These are phyloP conservation scores for Rosellinia necatrix DNA, from an alignment of 2,329 filamentous ascomycete species.

Conservation along the genomic window DNA sequence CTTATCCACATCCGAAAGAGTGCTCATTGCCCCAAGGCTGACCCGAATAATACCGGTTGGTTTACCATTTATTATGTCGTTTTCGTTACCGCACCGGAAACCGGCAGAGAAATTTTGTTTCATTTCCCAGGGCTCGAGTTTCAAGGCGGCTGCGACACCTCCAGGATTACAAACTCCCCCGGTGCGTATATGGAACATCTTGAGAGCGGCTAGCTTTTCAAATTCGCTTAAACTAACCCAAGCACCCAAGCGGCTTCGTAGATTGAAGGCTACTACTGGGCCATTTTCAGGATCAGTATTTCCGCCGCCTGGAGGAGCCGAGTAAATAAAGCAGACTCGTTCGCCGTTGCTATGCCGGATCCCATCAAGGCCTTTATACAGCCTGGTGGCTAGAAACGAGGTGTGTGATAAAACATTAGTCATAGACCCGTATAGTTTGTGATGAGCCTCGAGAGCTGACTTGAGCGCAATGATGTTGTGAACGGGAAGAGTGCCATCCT, in stretches of 20 bases:
- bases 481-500: slow-evolving; percentile 90
- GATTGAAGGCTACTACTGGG: slow-evolving; percentile 82
- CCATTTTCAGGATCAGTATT: slow-evolving; percentile 56
- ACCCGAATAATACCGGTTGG: slow-evolving; percentile 85
- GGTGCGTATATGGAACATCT: slow-evolving; percentile 81
- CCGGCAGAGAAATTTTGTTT: slow-evolving; percentile 82
- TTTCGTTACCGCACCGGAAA: slow-evolving; percentile 80
- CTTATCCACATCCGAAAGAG: slow-evolving; percentile 69
- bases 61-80: slow-evolving; percentile 81
- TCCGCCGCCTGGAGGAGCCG: slow-evolving; percentile 41
- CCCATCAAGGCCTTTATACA: slow-evolving; percentile 62
- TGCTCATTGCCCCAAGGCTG: slow-evolving; percentile 92
- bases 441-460: slow-evolving; percentile 72
- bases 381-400: slow-evolving; percentile 60
- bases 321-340: slow-evolving; percentile 71
- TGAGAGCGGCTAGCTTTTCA: slow-evolving; percentile 81
- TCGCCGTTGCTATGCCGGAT: slow-evolving; percentile 72
- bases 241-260: slow-evolving; percentile 68
- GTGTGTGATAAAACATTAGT: slow-evolving; percentile 72
- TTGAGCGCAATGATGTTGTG: slow-evolving; percentile 87
- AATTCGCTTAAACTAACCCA: slow-evolving; percentile 85
- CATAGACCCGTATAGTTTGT: slow-evolving; percentile 73
- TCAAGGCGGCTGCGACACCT: slow-evolving; percentile 75
- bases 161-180: slow-evolving; percentile 93
- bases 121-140: slow-evolving; percentile 79